Base-by-base conservation (phyloP, 176 grass and related monocot genomes). In the Carex cristatella region DNA sequence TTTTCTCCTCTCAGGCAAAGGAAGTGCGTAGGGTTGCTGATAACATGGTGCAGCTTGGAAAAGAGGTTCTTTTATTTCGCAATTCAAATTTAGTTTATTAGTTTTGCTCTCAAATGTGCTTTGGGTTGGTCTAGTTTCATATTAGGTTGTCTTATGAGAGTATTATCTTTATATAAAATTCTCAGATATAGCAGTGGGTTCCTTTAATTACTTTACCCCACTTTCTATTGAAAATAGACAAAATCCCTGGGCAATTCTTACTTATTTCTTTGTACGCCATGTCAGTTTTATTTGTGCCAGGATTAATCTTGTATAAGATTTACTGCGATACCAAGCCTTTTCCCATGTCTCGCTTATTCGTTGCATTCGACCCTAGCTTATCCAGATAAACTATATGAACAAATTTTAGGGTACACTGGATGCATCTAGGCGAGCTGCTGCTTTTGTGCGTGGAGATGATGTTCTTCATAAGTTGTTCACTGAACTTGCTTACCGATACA, bases 11-110 rank as follows among this genome's bases (percentile, higher is more conserved):
- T 88, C 86, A 98, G 96, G 96, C 96, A 4, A 95, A 95, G 89
- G 96, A 98, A 83, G 90, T 95, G 53, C 91, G 96, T 59, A 62
- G 91, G 62, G 86, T 92, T 85, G 93, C 91, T 69, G 93, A 98
- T 94, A 94, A 92, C 88, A 98, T 98, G 96, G 96, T 95, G 35
- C 93, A 98, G 88, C 88, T 95, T 10, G 96, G 93, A 28, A 98
- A 98, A 79, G 95, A 98, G 88, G 93, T 94, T 81, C 16, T 73
- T 86, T 12, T 53, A 18, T 49, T 61, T 57, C 6, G 71, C 16
- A 18, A 5, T 2, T 73, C 10, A 16, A 31, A 57, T 59, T 66
- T 65, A n/a, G 31, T 69, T 84, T 84, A 14, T 63, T 78, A 37
- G 37, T 67, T 61, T 32, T n/a, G 0, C 10, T 62, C 68, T 56